Evolutionary conservation across 495 filamentous ascomycete species (phyloP).

Genomic region (Penicillium riverlandense): DNA sequence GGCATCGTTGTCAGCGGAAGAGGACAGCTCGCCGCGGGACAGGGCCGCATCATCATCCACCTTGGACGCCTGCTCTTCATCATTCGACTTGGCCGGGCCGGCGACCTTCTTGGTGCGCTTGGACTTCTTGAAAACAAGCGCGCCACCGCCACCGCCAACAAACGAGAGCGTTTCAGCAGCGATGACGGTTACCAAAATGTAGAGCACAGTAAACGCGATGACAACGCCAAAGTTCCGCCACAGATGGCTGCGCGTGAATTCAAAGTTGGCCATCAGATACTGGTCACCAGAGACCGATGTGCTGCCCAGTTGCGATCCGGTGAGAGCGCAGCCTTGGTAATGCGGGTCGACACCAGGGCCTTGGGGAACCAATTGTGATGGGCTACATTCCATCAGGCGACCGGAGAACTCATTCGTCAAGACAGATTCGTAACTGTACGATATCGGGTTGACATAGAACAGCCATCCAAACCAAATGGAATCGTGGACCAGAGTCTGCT

Average conservation of each 20-base stretch:
- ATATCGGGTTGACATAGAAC: conserved; percentile 64
- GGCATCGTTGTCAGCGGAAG: conserved; percentile 24
- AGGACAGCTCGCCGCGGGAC: conserved; percentile 38
- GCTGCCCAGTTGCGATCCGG: conserved; percentile 42
- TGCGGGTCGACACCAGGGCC: conserved; percentile 41
- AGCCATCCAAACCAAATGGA: conserved; percentile 81
- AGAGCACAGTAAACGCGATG: conserved; percentile 61
- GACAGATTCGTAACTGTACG: conserved; percentile 68
- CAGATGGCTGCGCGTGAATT: conserved; percentile 57
- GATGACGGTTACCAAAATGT: conserved; percentile 59
- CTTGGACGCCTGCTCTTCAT: conserved; percentile 38
- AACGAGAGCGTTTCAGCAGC: conserved; percentile 50
- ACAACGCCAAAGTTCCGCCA: conserved; percentile 81
- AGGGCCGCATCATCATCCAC: conserved; percentile 29
- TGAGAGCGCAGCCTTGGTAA: conserved; percentile 57
- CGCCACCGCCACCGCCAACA: conserved; percentile 47
- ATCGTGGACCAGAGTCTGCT: conserved; percentile 49
- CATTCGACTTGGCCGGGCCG: conserved; percentile 28
- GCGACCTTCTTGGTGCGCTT: conserved; percentile 49
- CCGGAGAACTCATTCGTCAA: conserved; percentile 61
- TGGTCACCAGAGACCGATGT: conserved; percentile 47
- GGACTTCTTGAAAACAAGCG: conserved; percentile 62
- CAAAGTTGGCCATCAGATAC: conserved; percentile 49
- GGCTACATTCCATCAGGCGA: conserved; percentile 51
- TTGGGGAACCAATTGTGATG: conserved; percentile 48